phyloP scores from a whole-genome alignment of 805 yeast species.

The Suhomyces pyralidae region DNA sequence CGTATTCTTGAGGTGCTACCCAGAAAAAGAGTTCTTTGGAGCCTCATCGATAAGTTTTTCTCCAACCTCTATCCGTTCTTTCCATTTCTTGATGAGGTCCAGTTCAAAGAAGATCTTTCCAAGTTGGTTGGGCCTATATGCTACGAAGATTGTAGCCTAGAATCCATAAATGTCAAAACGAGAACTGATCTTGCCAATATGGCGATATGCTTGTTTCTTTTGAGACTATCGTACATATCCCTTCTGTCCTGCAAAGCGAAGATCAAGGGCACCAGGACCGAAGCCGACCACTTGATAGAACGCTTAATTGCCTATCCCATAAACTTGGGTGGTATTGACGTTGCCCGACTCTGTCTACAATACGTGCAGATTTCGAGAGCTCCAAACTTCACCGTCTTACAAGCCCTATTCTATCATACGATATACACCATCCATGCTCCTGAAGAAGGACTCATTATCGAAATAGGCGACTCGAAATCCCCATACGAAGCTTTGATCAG shows the following conservation, averaged over 20 bases:
- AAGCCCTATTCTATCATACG: constrained; percentile 9
- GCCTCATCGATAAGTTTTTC: constrained; percentile 57
- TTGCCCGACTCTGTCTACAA: constrained; percentile 21
- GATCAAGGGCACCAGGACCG: constrained; percentile 20
- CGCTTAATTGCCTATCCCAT: constrained; percentile 19
- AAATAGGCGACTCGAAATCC: constrained; percentile 11
- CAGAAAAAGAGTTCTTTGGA: constrained; percentile 51
- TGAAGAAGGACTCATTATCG: constrained; percentile 13
- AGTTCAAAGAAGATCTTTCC: constrained; percentile 42
- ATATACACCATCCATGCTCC: constrained; percentile 11
- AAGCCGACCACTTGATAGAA: constrained; percentile 16
- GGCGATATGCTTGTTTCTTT: constrained; percentile 30
- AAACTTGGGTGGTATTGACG: constrained; percentile 17
- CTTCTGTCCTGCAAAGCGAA: constrained; percentile 31
- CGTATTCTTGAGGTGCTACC: constrained; percentile 49
- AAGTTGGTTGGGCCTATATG: constrained; percentile 42
- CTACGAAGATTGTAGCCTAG: constrained; percentile 18
- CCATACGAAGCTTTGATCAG: constrained; percentile 14
- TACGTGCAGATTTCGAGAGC: constrained; percentile 14
- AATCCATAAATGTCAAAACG: constrained; percentile 24
- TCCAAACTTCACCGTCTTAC: constrained; percentile 10
- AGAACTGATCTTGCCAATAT: constrained; percentile 32
- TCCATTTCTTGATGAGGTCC: constrained; percentile 63
- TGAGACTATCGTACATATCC: constrained; percentile 34
- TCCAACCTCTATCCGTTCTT: constrained; percentile 57